Evolutionary conservation across 2,329 filamentous ascomycete genomes (phyloP).

Genomic region (Calonectria henricotiae): DNA sequence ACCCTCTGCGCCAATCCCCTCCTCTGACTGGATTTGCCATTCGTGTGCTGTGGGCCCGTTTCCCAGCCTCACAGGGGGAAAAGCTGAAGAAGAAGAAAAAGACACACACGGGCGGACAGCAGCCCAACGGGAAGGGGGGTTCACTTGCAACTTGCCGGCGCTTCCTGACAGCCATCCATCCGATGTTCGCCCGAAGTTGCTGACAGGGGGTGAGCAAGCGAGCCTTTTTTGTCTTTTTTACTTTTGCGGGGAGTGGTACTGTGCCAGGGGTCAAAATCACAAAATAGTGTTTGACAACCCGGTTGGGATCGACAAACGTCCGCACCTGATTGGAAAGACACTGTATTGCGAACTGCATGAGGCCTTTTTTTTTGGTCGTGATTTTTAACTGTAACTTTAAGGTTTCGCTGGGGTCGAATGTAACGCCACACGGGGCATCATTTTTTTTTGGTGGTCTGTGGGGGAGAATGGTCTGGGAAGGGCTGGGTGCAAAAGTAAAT

Average conservation of each 20-base stretch:
- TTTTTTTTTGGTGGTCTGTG: neutral
- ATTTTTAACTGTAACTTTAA: conserved; percentile 23
- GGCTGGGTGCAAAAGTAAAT: conserved; percentile 2
- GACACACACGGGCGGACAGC: neutral
- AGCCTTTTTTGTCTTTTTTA: neutral
- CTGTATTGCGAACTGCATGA: conserved; percentile 1
- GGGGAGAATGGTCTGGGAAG: neutral
- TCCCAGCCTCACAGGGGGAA: conserved; percentile 10
- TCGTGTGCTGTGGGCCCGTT: neutral
- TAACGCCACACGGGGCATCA: conserved; percentile 15
- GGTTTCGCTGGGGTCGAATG: conserved; percentile 19
- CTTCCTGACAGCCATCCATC: conserved; percentile 2
- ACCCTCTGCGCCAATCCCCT: neutral
- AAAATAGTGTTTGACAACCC: conserved; percentile 15
- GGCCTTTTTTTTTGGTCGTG: conserved; percentile 2
- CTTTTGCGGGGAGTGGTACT: conserved; percentile 2
- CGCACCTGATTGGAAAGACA: neutral
- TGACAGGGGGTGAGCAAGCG: neutral
- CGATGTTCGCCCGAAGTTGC: conserved; percentile 10
- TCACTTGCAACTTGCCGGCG: neutral
- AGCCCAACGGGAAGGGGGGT: neutral
- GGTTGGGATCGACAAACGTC: conserved; percentile 7
- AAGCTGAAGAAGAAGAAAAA: neutral
- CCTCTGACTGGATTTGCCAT: conserved; percentile 2
- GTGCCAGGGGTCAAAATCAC: neutral